Conservation (phyloP, 257 asterid species). For the Nicotiana attenuata region DNA sequence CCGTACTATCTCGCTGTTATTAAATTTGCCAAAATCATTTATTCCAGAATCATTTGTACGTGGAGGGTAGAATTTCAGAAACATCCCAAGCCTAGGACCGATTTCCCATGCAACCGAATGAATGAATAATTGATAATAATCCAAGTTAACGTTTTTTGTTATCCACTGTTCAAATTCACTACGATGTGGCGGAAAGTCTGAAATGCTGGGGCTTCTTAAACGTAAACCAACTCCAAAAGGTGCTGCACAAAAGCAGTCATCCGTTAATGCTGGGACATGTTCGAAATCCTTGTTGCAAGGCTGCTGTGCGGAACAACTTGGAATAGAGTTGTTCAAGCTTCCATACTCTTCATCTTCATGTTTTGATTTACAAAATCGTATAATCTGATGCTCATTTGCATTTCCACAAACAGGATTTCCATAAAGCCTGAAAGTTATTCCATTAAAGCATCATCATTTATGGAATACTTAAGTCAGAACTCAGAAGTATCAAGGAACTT, state of each 20-base stretch:
- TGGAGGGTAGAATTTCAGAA: constrained; percentile 35
- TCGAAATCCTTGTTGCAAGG: constrained; percentile 26
- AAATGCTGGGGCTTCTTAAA: constrained; percentile 52
- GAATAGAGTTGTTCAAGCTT: constrained; percentile 22
- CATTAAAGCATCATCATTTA: neutral
- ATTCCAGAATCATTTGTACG: constrained; percentile 11
- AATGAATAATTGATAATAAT: constrained; percentile 24
- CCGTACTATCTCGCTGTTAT: constrained; percentile 20
- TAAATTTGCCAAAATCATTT: constrained; percentile 24
- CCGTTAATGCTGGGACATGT: constrained; percentile 35
- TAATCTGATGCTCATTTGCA: constrained; percentile 35
- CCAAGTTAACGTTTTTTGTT: constrained; percentile 18
- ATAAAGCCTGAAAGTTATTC: constrained; percentile 26
- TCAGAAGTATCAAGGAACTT: neutral
- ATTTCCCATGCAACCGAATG: constrained; percentile 40
- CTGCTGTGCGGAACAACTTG: constrained; percentile 22
- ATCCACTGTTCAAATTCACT: constrained; percentile 20
- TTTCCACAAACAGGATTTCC: constrained; percentile 42
- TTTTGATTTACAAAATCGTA: constrained; percentile 24
- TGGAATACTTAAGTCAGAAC: neutral
- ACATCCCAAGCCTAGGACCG: constrained; percentile 50
- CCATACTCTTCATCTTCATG: constrained; percentile 16
- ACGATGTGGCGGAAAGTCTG: constrained; percentile 29
- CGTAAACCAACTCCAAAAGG: constrained; percentile 49
- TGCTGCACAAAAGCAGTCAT: constrained; percentile 41